Percentiles rank a stretch among this genome's conserved stretches.
Evolutionary conservation across 2,329 filamentous ascomycete species (phyloP).

Genomic region (Colletotrichum liriopes): DNA sequence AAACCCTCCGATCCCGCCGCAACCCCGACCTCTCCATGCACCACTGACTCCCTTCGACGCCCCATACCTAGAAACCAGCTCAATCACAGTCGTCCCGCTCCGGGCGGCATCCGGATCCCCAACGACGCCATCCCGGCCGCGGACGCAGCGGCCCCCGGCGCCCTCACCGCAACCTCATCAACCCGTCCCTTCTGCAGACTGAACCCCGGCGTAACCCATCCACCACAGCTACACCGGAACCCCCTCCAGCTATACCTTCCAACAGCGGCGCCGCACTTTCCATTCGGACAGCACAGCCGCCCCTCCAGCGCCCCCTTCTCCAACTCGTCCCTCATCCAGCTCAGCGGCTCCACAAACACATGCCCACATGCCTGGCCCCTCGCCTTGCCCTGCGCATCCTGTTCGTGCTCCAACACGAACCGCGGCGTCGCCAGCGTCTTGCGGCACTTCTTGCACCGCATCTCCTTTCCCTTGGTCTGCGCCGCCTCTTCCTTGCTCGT

Average conservation of each 20-base stretch:
- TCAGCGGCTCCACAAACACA: conserved; percentile 91
- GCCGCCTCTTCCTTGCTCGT: conserved; percentile 45
- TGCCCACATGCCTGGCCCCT: conserved; percentile 75
- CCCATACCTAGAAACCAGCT: background rate
- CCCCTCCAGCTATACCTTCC: conserved; percentile 98
- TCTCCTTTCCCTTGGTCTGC: conserved; percentile 63
- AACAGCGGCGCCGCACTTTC: conserved; percentile 84
- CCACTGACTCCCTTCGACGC: background rate
- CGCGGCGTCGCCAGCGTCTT: conserved; percentile 68
- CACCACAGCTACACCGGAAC: conserved; percentile 90
- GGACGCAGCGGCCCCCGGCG: conserved; percentile 31
- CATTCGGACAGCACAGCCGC: conserved; percentile 85
- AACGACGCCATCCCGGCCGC: conserved; percentile 48
- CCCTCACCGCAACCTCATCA: conserved; percentile 72
- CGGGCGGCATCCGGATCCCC: conserved; percentile 72
- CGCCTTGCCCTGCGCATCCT: conserved; percentile 39
- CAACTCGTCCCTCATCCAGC: conserved; percentile 92
- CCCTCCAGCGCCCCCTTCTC: conserved; percentile 88
- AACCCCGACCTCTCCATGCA: background rate
- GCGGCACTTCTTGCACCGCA: conserved; percentile 94
- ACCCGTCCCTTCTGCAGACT: conserved; percentile 86
- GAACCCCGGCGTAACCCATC: conserved; percentile 93
- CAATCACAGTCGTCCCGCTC: conserved; percentile 44
- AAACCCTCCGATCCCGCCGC: background rate
- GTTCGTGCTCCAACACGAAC: conserved; percentile 78